phyloP scores from a whole-genome alignment of 176 grass and related monocot genomes.

The Dactylis glomerata region DNA sequence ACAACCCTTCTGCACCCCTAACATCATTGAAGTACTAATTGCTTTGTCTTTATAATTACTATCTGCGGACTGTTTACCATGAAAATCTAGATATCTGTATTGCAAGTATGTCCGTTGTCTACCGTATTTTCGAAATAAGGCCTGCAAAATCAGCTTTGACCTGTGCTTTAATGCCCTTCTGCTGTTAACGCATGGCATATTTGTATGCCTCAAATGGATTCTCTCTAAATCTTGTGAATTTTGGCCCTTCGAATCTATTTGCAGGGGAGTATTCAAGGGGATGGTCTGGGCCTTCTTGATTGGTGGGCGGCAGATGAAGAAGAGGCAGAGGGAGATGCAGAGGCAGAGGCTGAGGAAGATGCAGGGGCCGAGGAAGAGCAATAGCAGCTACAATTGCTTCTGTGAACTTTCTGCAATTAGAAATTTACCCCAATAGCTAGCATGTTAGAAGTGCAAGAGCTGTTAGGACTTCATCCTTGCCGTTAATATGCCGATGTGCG shows the following conservation, averaged over 20 bases:
- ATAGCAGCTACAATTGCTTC: conserved; percentile 29
- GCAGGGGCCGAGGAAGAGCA: conserved; percentile 7
- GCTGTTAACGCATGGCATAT: not conserved
- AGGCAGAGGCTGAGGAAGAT: not conserved
- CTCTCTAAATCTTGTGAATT: not conserved
- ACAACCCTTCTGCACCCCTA: not conserved
- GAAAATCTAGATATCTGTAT: not conserved
- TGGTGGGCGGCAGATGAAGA: conserved; percentile 66
- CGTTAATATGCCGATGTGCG: not conserved
- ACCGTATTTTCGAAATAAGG: not conserved
- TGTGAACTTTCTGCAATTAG: not conserved
- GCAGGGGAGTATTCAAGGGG: conserved; percentile 79
- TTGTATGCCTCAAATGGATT: not conserved
- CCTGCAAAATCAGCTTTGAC: not conserved
- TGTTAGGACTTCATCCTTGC: not conserved
- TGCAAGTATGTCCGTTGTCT: not conserved
- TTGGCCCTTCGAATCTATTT: conserved; percentile 26
- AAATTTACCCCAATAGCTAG: conserved; percentile 7
- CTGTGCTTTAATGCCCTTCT: not conserved
- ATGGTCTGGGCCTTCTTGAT: conserved; percentile 82
- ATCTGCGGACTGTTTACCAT: not conserved
- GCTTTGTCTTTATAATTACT: not conserved
- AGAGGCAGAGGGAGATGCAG: conserved; percentile 21
- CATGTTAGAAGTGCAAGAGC: not conserved
- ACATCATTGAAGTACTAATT: not conserved